Evolutionary conservation across 2,329 filamentous ascomycete genomes (phyloP), one percentile per base, ranked within the genome.

Genomic region (Fusarium sp.): DNA sequence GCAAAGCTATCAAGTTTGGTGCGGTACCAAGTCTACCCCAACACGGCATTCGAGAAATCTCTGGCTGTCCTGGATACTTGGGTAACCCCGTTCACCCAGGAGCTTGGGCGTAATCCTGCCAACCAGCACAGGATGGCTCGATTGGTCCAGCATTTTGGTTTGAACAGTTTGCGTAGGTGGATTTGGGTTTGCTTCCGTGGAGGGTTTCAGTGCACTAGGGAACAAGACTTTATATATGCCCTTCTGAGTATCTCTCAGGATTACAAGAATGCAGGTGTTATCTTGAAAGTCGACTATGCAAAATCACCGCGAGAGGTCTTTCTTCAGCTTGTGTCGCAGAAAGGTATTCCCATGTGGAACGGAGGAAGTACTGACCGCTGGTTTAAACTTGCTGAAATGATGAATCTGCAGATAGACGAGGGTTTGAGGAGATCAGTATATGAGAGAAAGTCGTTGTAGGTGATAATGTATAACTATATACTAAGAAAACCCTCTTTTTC

Each of bases 301-400:
- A 59, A 33, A 27, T 1, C 45, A 14, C 18, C 12, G 5, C 23
- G 55, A 0, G 55, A 30, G 3, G 17, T 50, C 0, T 59, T 40
- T 17, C 27, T 59, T 1, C 14, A 59, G 7, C 45, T 48, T 20
- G 4, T 50, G 3, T 20, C 23, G 5, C 2, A 15, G 23, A 13
- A 5, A 4, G 8, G 7, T 17, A 5, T 18, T 18, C 20, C 17
- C 3, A 17, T 17, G 4, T 57, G 42, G 53, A 14, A 12, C 20
- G 6, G 7, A 13, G 14, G 14, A 15, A 6, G 23, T 3, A 8
- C 11, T 9, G 11, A 7, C 3, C 10, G 6, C 0, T 38, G 17
- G 14, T 33, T 26, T 4, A 2, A 3, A 4, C 10, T 38, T 15
- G 54, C 41, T 2, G 9, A 37, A 12, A 57, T 6, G 26, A 48